Base-by-base conservation (phyloP, 106 monocot species). In the Dioscorea zingiberensis region DNA sequence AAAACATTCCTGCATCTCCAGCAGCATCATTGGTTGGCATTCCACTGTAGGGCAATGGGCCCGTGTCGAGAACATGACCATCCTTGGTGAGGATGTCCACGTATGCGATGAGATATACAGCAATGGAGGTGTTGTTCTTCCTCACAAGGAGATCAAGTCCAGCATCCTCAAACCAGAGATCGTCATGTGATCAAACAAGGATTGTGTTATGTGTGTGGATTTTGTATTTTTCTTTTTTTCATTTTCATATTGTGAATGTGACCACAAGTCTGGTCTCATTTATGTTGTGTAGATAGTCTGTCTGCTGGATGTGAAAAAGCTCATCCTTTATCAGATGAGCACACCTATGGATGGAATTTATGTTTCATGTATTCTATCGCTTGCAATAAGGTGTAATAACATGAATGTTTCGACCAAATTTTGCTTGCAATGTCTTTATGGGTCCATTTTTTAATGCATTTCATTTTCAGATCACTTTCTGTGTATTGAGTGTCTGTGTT, bases 21-120 rank as follows among this genome's bases (percentile, higher is more conserved):
- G 83, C 64, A 85, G 85, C 65, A 90, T 90, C 70, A 77, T 90
- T 19, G 89, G 89, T 23, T 85, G 89, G 85, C 89, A 90, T 47
- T 85, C 77, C 10, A 85, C 89, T 3, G 83, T 90, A 6, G 89
- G 85, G 25, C 69, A 80, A 65, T 90, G 86, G 90, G 83, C 90
- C 1, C 71, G 90, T 12, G 68, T 90, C 6, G 90, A 86, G 68
- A 86, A 90, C 59, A 86, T 90, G 86, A 86, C 86, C 12, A 86
- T 86, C 47, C 78, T 90, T 2, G 86, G 86, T 0, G 86, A 90
- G 63, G 86, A 86, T 59, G 90, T 90, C 48, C 86, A 86, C 63
- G 86, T 90, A 0, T 47, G 72, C n/a, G 90, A 90, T 61, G 90
- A 90, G 80, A 47, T 90, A 1, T 86, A 80, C 57, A 86, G 77